Percentiles rank a stretch among this genome's conserved stretches.
Conservation (phyloP, 306 rosid genomes). For the Quercus suber region DNA sequence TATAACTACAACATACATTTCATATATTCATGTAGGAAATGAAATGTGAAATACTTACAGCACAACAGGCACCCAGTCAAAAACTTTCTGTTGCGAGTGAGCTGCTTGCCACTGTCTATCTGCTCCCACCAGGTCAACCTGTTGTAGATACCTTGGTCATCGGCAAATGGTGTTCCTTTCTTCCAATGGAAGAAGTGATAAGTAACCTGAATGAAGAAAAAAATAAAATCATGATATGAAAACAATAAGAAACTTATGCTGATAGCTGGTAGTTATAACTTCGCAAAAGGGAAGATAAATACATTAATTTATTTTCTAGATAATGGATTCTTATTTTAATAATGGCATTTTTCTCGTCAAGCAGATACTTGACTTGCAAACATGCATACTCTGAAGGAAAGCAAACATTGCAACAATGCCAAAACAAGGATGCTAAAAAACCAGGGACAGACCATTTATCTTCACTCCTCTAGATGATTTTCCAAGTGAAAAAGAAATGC, state of each 20-base stretch:
- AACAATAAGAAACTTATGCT: not conserved
- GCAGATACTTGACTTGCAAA: not conserved
- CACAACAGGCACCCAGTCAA: conserved; percentile 39
- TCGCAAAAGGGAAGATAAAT: not conserved
- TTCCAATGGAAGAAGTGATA: conserved; percentile 47
- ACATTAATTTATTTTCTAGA: not conserved
- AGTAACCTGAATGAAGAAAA: conserved; percentile 26
- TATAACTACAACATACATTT: not conserved
- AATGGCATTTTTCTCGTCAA: not conserved
- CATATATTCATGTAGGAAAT: not conserved
- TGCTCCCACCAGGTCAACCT: conserved; percentile 51
- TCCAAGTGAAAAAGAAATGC: not conserved
- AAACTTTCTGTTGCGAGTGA: conserved; percentile 45
- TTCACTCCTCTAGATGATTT: not conserved
- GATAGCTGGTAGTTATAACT: not conserved
- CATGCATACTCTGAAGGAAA: not conserved
- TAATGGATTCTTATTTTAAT: not conserved
- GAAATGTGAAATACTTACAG: conserved; percentile 27
- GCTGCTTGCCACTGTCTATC: conserved; percentile 46
- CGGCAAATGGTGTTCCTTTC: conserved; percentile 50
- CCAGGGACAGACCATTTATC: not conserved
- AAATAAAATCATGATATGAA: not conserved
- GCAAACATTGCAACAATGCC: not conserved
- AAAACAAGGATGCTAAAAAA: not conserved
- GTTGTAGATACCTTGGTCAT: conserved; percentile 47